Conservation (phyloP, 2,329 filamentous ascomycete genomes). For the Decorospora gaudefroyi region DNA sequence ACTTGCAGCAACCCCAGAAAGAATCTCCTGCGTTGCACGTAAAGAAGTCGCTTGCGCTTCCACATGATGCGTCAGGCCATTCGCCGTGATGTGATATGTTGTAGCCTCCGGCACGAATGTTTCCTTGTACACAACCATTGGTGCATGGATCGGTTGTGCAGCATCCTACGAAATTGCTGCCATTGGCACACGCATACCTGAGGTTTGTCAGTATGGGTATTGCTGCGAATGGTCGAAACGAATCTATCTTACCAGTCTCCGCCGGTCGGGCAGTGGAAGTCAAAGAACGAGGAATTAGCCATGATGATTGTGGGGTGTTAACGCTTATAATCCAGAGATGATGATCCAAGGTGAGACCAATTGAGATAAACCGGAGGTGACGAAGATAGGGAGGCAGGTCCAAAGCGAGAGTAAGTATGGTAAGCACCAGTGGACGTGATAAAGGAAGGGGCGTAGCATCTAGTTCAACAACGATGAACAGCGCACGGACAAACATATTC, state of each 20-base stretch:
- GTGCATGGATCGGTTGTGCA: conserved; percentile 47
- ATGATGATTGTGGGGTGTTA: conserved; percentile 2
- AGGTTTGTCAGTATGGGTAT: conserved; percentile 9
- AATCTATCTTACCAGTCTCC: conserved; percentile 26
- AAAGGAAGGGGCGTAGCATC: conserved; percentile 12
- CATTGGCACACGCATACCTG: conserved; percentile 32
- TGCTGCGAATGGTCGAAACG: neutral
- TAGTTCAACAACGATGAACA: conserved; percentile 15
- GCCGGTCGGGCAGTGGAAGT: conserved; percentile 30
- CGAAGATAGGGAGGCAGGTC: conserved; percentile 6
- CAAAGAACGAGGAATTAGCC: conserved; percentile 16
- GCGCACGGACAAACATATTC: conserved; percentile 9
- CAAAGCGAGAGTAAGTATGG: conserved; percentile 10
- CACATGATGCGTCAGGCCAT: conserved; percentile 44
- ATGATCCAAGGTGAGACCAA: neutral
- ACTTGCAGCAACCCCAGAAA: conserved; percentile 34
- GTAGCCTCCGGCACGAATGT: conserved; percentile 43
- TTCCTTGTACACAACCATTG: conserved; percentile 44
- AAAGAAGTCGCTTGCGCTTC: conserved; percentile 39
- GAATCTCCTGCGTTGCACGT: conserved; percentile 35
- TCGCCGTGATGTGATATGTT: conserved; percentile 37
- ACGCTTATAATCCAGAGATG: neutral
- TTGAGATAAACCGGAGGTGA: neutral
- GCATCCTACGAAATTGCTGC: conserved; percentile 49
- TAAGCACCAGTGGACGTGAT: conserved; percentile 2